Percentiles rank a stretch among this genome's conserved stretches.
These are phyloP conservation scores for Dendrobium catenatum DNA, from an alignment of 106 monocot genomes.

Conservation along the genomic window DNA sequence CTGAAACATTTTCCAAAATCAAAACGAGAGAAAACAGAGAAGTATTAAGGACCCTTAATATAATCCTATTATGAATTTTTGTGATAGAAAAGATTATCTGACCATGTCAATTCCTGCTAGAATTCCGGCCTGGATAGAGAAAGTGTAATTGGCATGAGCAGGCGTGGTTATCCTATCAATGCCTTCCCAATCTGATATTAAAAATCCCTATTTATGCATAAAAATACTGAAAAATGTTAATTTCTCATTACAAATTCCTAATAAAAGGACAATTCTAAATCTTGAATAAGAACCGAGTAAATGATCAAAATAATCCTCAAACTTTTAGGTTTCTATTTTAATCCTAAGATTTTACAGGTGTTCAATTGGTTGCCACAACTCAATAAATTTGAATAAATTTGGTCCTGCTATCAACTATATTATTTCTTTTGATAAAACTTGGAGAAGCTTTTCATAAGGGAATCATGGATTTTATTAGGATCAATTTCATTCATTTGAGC, in stretches of 20 bases:
- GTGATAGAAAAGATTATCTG: constrained; percentile 6
- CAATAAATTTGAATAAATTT: no score
- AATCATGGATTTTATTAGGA: no score
- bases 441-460: no score
- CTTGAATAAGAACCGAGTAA: no score
- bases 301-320: no score
- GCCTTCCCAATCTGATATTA: constrained; percentile 56
- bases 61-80: background rate
- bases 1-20: constrained; percentile 19
- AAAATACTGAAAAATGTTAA: background rate
- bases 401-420: no score
- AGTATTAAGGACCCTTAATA: background rate
- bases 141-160: constrained; percentile 36
- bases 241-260: background rate
- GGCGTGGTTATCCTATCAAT: constrained; percentile 42
- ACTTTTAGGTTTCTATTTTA: no score
- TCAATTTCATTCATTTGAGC: no score
- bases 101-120: constrained; percentile 62
- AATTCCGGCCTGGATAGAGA: constrained; percentile 33
- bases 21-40: background rate
- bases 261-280: background rate
- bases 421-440: no score
- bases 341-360: no score
- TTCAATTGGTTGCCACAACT: no score
- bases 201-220: constrained; percentile 33